Base-by-base conservation (phyloP, 139 green algal genomes). In the Klebsormidium nitens region DNA sequence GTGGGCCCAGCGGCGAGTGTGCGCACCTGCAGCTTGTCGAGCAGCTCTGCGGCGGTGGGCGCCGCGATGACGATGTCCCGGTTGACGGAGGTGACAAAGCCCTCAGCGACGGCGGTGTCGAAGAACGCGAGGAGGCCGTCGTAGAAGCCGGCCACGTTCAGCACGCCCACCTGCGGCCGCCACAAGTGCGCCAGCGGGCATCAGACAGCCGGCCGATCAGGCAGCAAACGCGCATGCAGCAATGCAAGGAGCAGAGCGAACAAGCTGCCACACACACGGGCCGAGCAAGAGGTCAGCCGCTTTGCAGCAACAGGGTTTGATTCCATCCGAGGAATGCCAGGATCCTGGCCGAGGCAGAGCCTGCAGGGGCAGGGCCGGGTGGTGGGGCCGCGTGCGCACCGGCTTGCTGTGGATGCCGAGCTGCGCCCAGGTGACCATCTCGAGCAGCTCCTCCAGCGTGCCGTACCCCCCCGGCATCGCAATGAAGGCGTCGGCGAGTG, bases 391-490 rank as follows among this genome's bases (percentile, higher is more conserved):
- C 17, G 44, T 14, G 17, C 44, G 17, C 28, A 70, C 38, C 2
- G 69, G 80, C 52, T 85, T 85, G 55, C 40, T 28, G 71, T 84
- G 77, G 52, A 71, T 59, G n/a, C 77, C 80, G 0, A 85, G 64
- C 61, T 84, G 71, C 52, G 32, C 26, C 79, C 79, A 84, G 8
- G 80, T 85, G 1, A 82, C 28, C 35, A 81, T 66, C 46, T 85
- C 80, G 8, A 85, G 32, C 4, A 84, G 63, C 64, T 85, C 80
- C 66, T 74, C 66, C 0, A 74, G 34, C 6, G 66, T 74, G 19
- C 80, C 80, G 55, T 74, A 80, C 8, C 80, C 80, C 19, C 80
- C 76, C 28, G 80, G 80, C 29, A 83, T 14, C 5, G 70, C 79
- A 37, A 85, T 72, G 69, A 85, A 85, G 2, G 61, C 77, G 74